Base-by-base conservation (phyloP, 2,329 filamentous ascomycete species). In the Arthrobotrys sinensis region DNA sequence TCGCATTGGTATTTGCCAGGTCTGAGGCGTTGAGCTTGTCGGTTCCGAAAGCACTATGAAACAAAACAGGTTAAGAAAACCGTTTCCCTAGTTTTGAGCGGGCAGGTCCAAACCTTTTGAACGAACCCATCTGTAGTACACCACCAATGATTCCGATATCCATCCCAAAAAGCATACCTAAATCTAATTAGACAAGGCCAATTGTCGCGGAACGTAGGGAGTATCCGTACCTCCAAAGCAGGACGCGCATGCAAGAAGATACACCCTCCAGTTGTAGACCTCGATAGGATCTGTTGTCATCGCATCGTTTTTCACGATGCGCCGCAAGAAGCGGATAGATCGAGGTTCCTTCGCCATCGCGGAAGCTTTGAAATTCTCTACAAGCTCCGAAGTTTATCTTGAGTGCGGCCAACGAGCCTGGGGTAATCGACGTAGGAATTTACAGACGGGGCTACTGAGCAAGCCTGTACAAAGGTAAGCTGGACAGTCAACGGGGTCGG, bases 211-310 rank as follows among this genome's bases (percentile, higher is more conserved):
- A 28, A 28, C 4, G 2, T 4, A 28, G 4, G 24, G 24, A 6
- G 12, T 81, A 43, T 10, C 19, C 50, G 12, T 81, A 86, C 86
- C 53, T 36, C 72, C 72, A 52, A 76, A 76, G 24, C 72, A 76
- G 10, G 72, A 76, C 24, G 89, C 90, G 82, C 87, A 89, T 60
- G 89, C 90, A 80, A 91, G 86, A 71, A 87, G 87, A 80, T 91
- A 89, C 32, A 91, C 89, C 70, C 90, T 88, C 90, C 90, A 92
- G 82, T 90, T 90, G 84, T 92, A 92, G 76, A 92, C 90, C 82
- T 91, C 88, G 19, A 87, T 86, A 16, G 91, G 91, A 82, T 92
- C 91, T 40, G 85, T 84, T 82, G 88, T 90, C 88, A 93, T 92
- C 52, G 91, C 89, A 83, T 93, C 86, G 83, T 88, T 88, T 81